Percentiles rank a stretch among this genome's conserved stretches.
Evolutionary conservation across 2,329 filamentous ascomycete genomes (phyloP).

Genomic region (Ilyonectria robusta): DNA sequence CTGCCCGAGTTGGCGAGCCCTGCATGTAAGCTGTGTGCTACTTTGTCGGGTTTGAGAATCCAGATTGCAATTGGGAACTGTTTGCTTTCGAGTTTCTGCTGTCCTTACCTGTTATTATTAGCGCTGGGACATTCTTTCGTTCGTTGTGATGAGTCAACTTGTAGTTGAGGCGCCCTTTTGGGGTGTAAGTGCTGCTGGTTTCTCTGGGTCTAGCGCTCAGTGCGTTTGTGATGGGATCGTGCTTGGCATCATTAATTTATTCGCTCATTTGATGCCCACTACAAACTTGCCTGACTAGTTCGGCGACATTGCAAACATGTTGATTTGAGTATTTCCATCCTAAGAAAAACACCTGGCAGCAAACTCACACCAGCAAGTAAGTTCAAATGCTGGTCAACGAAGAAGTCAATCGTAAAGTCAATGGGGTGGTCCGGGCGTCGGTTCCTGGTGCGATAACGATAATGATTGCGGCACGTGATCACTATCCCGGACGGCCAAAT

Average conservation of each 20-base stretch:
- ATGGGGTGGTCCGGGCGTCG: slow-evolving; percentile 3
- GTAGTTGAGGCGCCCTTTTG: background rate
- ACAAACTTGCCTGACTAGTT: background rate
- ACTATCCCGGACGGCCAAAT: slow-evolving; percentile 16
- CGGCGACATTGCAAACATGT: background rate
- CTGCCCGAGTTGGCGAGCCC: slow-evolving; percentile 68
- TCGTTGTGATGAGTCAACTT: slow-evolving; percentile 4
- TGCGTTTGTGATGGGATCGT: background rate
- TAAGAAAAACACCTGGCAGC: no score
- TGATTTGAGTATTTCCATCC: background rate
- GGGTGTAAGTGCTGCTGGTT: background rate
- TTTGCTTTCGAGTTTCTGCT: slow-evolving; percentile 7
- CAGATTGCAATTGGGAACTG: slow-evolving; percentile 4
- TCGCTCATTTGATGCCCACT: slow-evolving; percentile 9
- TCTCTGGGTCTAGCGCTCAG: background rate
- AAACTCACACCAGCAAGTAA: no score
- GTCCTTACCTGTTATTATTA: slow-evolving; percentile 6
- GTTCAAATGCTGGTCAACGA: no score
- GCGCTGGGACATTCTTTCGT: slow-evolving; percentile 18
- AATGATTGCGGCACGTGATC: slow-evolving; percentile 24
- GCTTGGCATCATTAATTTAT: slow-evolving; percentile 14
- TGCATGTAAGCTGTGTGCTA: slow-evolving; percentile 48
- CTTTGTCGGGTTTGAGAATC: background rate
- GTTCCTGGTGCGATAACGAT: slow-evolving; percentile 28
- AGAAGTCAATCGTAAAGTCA: no score